Base-by-base conservation (phyloP, 129 eudicot genomes). In the Ambrosia trifida region DNA sequence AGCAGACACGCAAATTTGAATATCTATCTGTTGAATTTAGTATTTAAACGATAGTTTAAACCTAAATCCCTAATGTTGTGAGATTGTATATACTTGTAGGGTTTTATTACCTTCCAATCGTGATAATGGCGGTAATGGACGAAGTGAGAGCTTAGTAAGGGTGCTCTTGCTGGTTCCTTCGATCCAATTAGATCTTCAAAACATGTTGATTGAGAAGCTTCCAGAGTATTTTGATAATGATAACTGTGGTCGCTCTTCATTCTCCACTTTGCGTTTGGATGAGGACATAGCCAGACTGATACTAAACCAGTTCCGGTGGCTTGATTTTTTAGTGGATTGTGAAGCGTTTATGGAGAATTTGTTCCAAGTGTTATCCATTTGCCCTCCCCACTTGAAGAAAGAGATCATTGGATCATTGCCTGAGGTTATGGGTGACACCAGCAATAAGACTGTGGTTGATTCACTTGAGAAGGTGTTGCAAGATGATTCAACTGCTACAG, bases 321-420 rank as follows among this genome's bases (percentile, higher is more conserved):
- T 90, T 68, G 96, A 90, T 62, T 90, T 87, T 56, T 82, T 90
- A 28, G 95, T 85, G 33, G 85, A 87, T 70, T 83, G 85, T 14
- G 82, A 83, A 60, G 80, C 82, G 3, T 90, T 90, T 72, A 84
- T 84, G 10, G 85, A 85, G 67, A 87, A 75, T 72, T 80, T 90
- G 63, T 69, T 90, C 11, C 89, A 90, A 75, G 95, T 87, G 19
- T 54, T 90, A 51, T 78, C 91, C 6, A 85, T 90, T 83, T 90
- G 84, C 31, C 96, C 96, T 28, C 82, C 83, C 75, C 83, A 85
- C 70, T 72, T 90, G 79, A 90, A 90, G 83, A 85, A 68, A 72
- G 96, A 90, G 87, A 87, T 90, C 12, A 90, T 90, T 64, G 96
- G 89, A 63, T 87, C 96, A 11, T 69, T 90, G 71, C 96, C 96